These are phyloP conservation scores for Peziza echinospora DNA, from an alignment of 495 filamentous ascomycete species.

Conservation along the genomic window DNA sequence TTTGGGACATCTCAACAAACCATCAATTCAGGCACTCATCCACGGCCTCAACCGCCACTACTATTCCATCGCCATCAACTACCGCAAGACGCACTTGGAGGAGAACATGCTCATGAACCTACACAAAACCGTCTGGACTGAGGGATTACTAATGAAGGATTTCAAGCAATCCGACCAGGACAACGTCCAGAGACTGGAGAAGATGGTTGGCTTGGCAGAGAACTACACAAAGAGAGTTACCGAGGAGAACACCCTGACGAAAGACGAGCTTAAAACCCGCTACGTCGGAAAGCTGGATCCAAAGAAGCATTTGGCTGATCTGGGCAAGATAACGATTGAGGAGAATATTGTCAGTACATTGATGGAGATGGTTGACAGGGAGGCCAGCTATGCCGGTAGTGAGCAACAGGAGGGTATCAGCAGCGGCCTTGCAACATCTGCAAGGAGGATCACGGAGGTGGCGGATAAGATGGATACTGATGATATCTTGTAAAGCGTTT, in stretches of 20 bases:
- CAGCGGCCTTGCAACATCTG: neutral
- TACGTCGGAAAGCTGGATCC: conserved; percentile 98
- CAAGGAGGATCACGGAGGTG: neutral
- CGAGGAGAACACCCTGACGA: conserved; percentile 89
- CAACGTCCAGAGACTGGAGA: conserved; percentile 69
- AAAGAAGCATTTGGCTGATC: conserved; percentile 95
- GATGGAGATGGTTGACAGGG: conserved; percentile 97
- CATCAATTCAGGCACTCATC: conserved; percentile 95
- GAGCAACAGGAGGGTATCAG: conserved; percentile 1
- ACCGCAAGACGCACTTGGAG: conserved; percentile 90
- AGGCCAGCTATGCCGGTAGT: conserved; percentile 36
- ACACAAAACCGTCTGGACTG: conserved; percentile 98
- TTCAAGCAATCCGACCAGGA: conserved; percentile 63
- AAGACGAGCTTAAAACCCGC: conserved; percentile 94
- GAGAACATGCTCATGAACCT: conserved; percentile 99
- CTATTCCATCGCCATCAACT: conserved; percentile 96
- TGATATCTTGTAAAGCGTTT: neutral
- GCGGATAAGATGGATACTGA: neutral
- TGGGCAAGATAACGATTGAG: conserved; percentile 88
- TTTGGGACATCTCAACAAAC: conserved; percentile 94
- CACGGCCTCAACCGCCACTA: conserved; percentile 96
- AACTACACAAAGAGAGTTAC: conserved; percentile 97
- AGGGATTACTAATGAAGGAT: conserved; percentile 90
- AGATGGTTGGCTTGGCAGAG: conserved; percentile 71
- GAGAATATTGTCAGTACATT: conserved; percentile 96